Evolutionary conservation across 1,284 basidiomycete genomes (phyloP).

Genomic region (Ganoderma lucidum): DNA sequence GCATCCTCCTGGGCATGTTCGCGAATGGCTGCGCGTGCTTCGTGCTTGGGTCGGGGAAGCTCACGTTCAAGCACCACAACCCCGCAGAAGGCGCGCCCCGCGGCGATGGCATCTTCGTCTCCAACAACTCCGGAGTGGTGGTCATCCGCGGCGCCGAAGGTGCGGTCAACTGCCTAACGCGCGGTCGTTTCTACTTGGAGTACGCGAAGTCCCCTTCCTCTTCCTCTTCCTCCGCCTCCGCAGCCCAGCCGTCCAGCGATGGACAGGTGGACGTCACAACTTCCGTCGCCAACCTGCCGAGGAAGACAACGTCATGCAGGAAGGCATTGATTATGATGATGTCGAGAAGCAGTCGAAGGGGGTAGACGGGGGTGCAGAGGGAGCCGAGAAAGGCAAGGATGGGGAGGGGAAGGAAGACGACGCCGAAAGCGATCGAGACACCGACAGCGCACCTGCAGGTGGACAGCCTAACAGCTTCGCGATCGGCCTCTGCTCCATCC

Average conservation of each 20-base stretch:
- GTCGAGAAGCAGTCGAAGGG: neutral
- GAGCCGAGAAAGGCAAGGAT: neutral
- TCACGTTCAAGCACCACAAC: constrained; percentile 25
- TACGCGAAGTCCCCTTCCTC: neutral
- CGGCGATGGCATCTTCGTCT: constrained; percentile 30
- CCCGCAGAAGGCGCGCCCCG: constrained; percentile 29
- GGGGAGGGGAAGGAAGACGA: neutral
- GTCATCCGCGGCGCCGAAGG: constrained; percentile 29
- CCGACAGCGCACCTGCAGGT: neutral
- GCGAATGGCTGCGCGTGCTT: constrained; percentile 32
- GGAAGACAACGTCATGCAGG: neutral
- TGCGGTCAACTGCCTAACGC: constrained; percentile 31
- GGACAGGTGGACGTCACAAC: neutral
- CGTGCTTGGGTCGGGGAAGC: constrained; percentile 28
- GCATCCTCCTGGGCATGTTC: constrained; percentile 29
- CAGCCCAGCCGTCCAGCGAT: neutral
- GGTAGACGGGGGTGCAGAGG: neutral
- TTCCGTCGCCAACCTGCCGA: neutral
- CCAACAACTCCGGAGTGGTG: constrained; percentile 14
- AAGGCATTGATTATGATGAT: neutral
- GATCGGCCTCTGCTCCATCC: constrained; percentile 27
- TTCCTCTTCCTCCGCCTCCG: neutral
- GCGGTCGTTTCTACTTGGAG: constrained; percentile 27
- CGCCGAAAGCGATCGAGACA: neutral
- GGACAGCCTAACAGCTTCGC: constrained; percentile 2